Percentiles rank a stretch among this genome's conserved stretches.
These are phyloP conservation scores for Penicillium sp. DNA, from an alignment of 2,329 filamentous ascomycete genomes.

Conservation along the genomic window DNA sequence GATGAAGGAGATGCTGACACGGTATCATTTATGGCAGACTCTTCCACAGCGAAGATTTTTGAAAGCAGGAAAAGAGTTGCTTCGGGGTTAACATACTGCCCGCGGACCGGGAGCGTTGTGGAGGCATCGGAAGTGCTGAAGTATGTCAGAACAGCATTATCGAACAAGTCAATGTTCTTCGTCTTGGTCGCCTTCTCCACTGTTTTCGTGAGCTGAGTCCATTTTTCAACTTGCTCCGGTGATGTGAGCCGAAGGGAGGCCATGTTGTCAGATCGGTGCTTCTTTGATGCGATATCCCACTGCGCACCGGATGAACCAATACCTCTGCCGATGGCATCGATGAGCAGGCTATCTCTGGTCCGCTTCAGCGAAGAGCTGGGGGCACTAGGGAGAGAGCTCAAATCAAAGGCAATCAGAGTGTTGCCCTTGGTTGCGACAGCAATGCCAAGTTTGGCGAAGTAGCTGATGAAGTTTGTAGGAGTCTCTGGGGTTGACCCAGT, in stretches of 20 bases:
- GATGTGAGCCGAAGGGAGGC: slow-evolving; percentile 34
- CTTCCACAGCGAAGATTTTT: slow-evolving; percentile 38
- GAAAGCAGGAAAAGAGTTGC: slow-evolving; percentile 40
- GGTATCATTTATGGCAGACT: slow-evolving; percentile 23
- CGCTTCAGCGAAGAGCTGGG: slow-evolving; percentile 39
- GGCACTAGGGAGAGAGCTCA: slow-evolving; percentile 35
- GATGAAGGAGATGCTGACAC: slow-evolving; percentile 27
- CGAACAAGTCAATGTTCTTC: slow-evolving; percentile 35
- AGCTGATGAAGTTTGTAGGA: slow-evolving; percentile 42
- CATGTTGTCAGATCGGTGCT: slow-evolving; percentile 32
- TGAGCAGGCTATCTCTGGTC: slow-evolving; percentile 41
- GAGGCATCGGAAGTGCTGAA: slow-evolving; percentile 26
- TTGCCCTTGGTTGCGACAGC: slow-evolving; percentile 44
- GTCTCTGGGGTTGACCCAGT: slow-evolving; percentile 23
- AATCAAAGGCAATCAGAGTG: slow-evolving; percentile 47
- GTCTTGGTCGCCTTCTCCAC: slow-evolving; percentile 31
- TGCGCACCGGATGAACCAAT: slow-evolving; percentile 35
- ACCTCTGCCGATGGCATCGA: slow-evolving; percentile 46
- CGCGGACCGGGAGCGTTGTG: slow-evolving; percentile 25
- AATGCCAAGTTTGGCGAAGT: slow-evolving; percentile 46
- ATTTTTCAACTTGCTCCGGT: slow-evolving; percentile 34
- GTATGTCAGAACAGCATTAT: slow-evolving; percentile 34
- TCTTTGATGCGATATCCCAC: slow-evolving; percentile 32
- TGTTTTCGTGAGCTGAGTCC: slow-evolving; percentile 34
- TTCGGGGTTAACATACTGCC: slow-evolving; percentile 38